Conservation (phyloP, 306 rosid genomes). For the Myrica gale region DNA sequence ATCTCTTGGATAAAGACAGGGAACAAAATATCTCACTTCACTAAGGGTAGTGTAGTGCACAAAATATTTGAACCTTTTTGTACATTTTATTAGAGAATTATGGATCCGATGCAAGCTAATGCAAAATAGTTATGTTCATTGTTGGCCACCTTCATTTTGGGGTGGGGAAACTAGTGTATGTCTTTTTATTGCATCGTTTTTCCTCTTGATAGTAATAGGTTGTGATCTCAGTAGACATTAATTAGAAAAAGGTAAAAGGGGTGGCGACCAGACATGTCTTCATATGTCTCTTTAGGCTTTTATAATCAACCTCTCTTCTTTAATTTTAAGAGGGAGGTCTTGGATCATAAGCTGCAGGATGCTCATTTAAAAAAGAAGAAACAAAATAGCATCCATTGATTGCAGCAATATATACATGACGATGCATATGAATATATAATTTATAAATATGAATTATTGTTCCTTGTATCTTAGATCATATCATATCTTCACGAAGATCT, state of each 20-base stretch:
- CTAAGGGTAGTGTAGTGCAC: background rate
- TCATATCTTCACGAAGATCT: too few relatives aligned
- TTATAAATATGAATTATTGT: too few relatives aligned
- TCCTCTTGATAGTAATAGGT: background rate
- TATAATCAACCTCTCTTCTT: too few relatives aligned
- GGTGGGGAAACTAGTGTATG: background rate
- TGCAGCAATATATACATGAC: too few relatives aligned
- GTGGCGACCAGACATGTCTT: background rate
- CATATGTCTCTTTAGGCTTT: background rate
- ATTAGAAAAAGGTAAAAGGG: background rate
- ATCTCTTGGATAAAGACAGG: background rate
- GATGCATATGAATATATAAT: too few relatives aligned
- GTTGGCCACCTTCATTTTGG: background rate
- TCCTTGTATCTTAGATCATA: too few relatives aligned
- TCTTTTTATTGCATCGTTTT: background rate
- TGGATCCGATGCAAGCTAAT: background rate
- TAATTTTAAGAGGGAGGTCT: too few relatives aligned
- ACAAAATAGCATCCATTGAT: too few relatives aligned
- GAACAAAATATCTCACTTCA: background rate
- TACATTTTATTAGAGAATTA: background rate
- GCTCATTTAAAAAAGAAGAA: too few relatives aligned
- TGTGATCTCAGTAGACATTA: background rate
- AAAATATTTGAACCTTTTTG: background rate
- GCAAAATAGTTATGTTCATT: background rate
- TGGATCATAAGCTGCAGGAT: too few relatives aligned